Evolutionary conservation across 345 rosid species (phyloP).

Genomic region (Eutrema japonicum): DNA sequence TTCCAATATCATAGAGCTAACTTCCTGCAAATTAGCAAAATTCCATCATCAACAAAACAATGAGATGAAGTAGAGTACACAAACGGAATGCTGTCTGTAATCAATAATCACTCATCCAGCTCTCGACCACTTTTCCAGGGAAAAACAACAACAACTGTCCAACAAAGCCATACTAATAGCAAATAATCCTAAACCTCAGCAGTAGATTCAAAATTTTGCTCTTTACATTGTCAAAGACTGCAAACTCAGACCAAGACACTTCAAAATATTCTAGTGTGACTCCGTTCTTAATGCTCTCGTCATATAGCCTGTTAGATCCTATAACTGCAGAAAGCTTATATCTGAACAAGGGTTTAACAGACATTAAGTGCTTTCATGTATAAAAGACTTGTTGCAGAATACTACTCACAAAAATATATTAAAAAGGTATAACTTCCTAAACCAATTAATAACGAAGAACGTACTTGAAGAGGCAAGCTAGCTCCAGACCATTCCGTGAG

Average conservation of each 20-base stretch:
- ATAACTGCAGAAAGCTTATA: constrained; percentile 19
- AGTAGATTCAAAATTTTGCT: not conserved
- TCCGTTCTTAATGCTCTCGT: not conserved
- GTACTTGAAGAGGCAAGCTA: constrained; percentile 94
- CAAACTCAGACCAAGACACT: not conserved
- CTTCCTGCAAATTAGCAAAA: constrained; percentile 67
- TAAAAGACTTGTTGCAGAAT: not conserved
- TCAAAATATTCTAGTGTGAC: constrained; percentile 4
- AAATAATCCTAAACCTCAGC: not conserved
- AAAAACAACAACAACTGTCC: constrained; percentile 1
- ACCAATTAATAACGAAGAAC: constrained; percentile 1
- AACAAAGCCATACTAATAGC: constrained; percentile 7
- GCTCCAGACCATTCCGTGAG: constrained; percentile 97
- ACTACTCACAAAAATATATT: not conserved
- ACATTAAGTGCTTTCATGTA: constrained; percentile 4
- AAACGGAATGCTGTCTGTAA: constrained; percentile 11
- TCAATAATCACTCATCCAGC: constrained; percentile 18
- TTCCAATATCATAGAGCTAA: constrained; percentile 74
- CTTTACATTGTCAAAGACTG: not conserved
- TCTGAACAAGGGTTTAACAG: constrained; percentile 4
- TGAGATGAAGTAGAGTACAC: constrained; percentile 15
- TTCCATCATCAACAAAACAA: constrained; percentile 9
- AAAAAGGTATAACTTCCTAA: not conserved
- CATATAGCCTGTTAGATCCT: not conserved
- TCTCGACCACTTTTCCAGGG: not conserved